A percentile compares a stretch with the other conserved stretches of the same genome.
Conservation (phyloP, 345 rosid species). For the Populus nigra region DNA sequence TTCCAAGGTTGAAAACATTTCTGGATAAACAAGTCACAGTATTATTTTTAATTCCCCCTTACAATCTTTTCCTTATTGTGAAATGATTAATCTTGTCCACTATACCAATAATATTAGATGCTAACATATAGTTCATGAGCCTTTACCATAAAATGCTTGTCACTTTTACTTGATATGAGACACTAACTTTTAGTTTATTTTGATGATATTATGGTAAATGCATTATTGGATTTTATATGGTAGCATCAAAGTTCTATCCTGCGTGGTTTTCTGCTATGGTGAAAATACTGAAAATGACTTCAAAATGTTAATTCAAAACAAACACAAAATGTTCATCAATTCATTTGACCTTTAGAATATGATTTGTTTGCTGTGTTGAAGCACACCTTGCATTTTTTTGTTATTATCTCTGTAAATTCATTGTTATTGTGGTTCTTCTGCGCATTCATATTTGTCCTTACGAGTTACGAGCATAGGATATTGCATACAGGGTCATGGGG, state of each 20-base stretch:
- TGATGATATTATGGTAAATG: neutral
- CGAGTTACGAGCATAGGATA: too few relatives aligned
- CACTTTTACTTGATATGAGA: neutral
- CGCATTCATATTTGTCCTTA: neutral
- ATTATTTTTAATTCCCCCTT: neutral
- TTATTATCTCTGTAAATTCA: too few relatives aligned
- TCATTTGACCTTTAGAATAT: neutral
- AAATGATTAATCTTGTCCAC: neutral
- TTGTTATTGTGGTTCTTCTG: neutral
- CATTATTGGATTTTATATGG: neutral
- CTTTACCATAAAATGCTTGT: neutral
- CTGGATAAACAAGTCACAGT: neutral
- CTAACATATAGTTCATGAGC: neutral
- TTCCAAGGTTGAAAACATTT: neutral
- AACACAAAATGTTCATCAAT: neutral
- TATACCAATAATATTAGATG: neutral
- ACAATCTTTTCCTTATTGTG: neutral
- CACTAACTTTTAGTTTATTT: neutral
- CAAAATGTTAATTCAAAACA: neutral
- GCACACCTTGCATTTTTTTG: neutral
- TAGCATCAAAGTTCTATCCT: neutral
- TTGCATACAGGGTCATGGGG: conserved; percentile 73
- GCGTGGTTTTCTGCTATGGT: neutral
- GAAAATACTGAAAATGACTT: neutral
- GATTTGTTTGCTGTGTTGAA: neutral